Base-by-base conservation (phyloP, 768 basidiomycete species). In the Suillus hirtellus region DNA sequence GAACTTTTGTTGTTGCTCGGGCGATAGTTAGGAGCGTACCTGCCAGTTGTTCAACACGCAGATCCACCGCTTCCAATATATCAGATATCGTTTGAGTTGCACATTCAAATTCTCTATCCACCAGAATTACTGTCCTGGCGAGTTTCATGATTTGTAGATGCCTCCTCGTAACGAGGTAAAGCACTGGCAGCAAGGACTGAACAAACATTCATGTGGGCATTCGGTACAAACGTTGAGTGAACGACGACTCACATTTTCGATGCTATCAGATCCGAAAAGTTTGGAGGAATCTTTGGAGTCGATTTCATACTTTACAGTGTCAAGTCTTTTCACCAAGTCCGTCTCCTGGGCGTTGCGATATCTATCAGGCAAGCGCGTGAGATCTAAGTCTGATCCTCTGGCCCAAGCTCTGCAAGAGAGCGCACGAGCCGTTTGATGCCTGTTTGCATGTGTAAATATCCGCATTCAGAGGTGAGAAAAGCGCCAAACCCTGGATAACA, bases 181-280 rank as follows among this genome's bases (percentile, higher is more conserved):
- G 60, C 21, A 79, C 65, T 0, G 78, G 77, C 3, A 78, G 69
- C 10, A 78, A 49, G 60, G 72, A 74, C 78, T 80, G 19, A 38
- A 38, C 17, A 46, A 68, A 31, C 31, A 31, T 0, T 31, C 31
- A 31, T 31, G 31, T 31, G 31, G 4, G 37, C 27, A 15, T 59
- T 27, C 21, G 27, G 59, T 21, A 11, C 12, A 42, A 38, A 31
- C 21, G 40, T 8, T 15, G 31, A 54, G 24, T 43, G 11, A 54
- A 19, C 0, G 37, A 31, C 8, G 35, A 64, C 73, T 46, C 37
- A 76, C 77, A 54, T 72, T 65, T 65, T 79, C 78, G n/a, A 78
- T 75, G 24, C 76, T 64, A 6, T 77, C 76, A 1, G 70, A 69
- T 6, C 76, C 78, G 1, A 67, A 69, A 31, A 77, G 66, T 15